These are phyloP conservation scores for Strombidium stylifer DNA, from an alignment of 73 alveolate species.

Conservation along the genomic window DNA sequence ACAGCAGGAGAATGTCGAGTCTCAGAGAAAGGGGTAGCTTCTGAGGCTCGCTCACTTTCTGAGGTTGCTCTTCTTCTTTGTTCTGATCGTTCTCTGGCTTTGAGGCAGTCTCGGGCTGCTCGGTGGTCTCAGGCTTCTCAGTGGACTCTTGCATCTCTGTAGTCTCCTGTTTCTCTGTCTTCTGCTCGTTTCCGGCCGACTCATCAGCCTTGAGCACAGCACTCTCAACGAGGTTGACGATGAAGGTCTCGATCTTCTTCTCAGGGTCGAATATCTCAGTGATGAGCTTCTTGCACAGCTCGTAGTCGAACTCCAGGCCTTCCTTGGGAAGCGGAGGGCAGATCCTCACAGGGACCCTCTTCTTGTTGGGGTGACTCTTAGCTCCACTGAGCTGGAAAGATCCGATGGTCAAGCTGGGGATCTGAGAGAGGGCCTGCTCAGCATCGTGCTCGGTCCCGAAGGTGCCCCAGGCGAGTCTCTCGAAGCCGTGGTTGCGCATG, in stretches of 20 bases:
- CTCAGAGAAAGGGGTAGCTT: no score
- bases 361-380: conserved; percentile 45
- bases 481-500: conserved; percentile 75
- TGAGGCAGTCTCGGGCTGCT: no score
- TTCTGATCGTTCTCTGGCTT: no score
- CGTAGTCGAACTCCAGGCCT: conserved; percentile 65
- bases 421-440: conserved; percentile 45
- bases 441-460: conserved; percentile 85
- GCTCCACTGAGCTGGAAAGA: conserved; percentile 69
- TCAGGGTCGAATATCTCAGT: conserved; percentile 66
- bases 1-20: conserved; percentile 80
- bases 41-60: background rate
- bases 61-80: no score
- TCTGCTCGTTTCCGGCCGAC: conserved; percentile 21
- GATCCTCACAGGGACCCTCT: conserved; percentile 61
- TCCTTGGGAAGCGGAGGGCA: conserved; percentile 79
- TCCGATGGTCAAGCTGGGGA: conserved; percentile 51
- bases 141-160: no score
- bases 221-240: background rate
- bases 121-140: no score
- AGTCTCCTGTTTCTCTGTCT: no score
- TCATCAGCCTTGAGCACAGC: conserved; percentile 29
- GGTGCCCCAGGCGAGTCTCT: conserved; percentile 88
- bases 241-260: conserved; percentile 57
- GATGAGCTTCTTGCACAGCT: conserved; percentile 65